Percentiles rank a stretch among this genome's conserved stretches.
phyloP scores from a whole-genome alignment of 495 filamentous ascomycete species.

The Thermochaetoides thermophila region DNA sequence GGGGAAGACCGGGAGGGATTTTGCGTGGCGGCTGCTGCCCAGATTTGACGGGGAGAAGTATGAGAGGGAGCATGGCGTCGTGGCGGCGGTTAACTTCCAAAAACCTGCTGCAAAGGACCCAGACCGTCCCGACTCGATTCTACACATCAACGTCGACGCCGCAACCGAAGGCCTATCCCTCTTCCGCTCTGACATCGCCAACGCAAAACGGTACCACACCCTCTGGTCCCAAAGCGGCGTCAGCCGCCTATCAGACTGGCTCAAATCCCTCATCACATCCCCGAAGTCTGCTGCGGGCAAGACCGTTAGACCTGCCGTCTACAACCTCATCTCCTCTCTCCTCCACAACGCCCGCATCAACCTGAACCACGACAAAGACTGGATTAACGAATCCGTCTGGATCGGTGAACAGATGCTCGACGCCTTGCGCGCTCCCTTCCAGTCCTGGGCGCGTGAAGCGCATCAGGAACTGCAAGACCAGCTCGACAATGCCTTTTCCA shows the following conservation, averaged over 20 bases:
- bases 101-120: too few relatives aligned
- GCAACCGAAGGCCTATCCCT: conserved; percentile 43
- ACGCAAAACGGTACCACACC: conserved; percentile 55
- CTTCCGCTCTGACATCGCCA: conserved; percentile 52
- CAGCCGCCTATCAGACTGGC: conserved; percentile 50
- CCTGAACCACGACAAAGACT: conserved; percentile 25
- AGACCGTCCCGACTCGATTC: too few relatives aligned
- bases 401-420: conserved; percentile 36
- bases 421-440: too few relatives aligned
- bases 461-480: conserved; percentile 71
- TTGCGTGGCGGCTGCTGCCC: conserved; percentile 25
- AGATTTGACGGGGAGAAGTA: conserved; percentile 12
- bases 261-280: too few relatives aligned
- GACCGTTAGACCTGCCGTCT: conserved; percentile 44
- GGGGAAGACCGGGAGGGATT: conserved; percentile 36
- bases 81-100: conserved; percentile 30
- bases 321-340: conserved; percentile 50
- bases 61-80: conserved; percentile 14
- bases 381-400: conserved; percentile 19
- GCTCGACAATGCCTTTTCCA: conserved; percentile 58
- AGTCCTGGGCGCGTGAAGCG: conserved; percentile 58
- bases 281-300: conserved; percentile 29
- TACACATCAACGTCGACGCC: conserved; percentile 28
- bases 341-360: conserved; percentile 44
- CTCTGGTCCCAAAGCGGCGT: conserved; percentile 60